A percentile compares a stretch with the other conserved stretches of the same genome.
These are phyloP conservation scores for Saccharum hybrid DNA, from an alignment of 202 grass and related monocot species.

Conservation along the genomic window DNA sequence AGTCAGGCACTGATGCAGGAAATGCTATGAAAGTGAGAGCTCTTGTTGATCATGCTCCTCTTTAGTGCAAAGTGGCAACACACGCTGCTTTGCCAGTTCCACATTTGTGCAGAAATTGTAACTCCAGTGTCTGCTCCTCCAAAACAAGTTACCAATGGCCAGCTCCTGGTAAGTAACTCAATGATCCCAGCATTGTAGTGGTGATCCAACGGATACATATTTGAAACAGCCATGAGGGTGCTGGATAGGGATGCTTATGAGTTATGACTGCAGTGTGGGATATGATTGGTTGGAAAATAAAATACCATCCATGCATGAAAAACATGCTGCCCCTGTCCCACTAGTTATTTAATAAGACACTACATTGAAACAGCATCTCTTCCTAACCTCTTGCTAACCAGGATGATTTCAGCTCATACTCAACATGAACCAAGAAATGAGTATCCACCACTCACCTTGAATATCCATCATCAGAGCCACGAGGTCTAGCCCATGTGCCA, in stretches of 20 bases:
- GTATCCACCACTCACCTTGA: slow-evolving; percentile 63
- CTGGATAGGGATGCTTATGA: neutral
- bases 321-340: neutral
- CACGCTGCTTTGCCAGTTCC: neutral
- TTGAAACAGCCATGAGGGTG: neutral
- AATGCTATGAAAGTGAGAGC: neutral
- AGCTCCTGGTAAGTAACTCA: neutral
- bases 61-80: neutral
- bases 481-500: slow-evolving; percentile 89
- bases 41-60: neutral
- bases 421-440: slow-evolving; percentile 20
- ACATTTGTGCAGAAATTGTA: neutral
- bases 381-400: neutral
- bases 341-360: slow-evolving; percentile 21
- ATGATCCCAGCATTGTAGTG: neutral
- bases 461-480: slow-evolving; percentile 93
- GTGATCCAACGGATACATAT: neutral
- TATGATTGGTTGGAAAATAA: neutral
- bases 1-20: neutral
- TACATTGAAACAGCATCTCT: slow-evolving; percentile 28
- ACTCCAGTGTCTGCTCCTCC: neutral
- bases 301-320: neutral
- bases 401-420: neutral
- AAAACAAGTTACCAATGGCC: neutral
- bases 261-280: neutral